Percentiles rank a stretch among this genome's conserved stretches.
These are phyloP conservation scores for Candida sanyaensis DNA, from an alignment of 1,139 yeast species.

Conservation along the genomic window DNA sequence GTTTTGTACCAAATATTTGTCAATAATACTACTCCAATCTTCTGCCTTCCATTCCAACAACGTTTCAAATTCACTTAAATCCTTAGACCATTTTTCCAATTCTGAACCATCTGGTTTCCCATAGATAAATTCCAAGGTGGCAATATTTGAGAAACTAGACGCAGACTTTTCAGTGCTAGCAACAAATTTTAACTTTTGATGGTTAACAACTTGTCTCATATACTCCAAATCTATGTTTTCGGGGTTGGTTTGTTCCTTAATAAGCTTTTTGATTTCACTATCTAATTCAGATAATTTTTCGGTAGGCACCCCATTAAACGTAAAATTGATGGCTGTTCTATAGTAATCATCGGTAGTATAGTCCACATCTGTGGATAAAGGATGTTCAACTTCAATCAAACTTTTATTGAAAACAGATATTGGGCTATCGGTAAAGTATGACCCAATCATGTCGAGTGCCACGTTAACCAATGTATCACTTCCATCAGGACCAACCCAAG, in stretches of 20 bases:
- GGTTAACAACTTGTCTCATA: constrained; percentile 67
- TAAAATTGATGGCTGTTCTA: constrained; percentile 58
- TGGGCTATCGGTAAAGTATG: constrained; percentile 76
- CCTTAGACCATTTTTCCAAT: constrained; percentile 54
- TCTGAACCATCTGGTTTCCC: constrained; percentile 66
- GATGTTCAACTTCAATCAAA: constrained; percentile 80
- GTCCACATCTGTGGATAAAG: constrained; percentile 73
- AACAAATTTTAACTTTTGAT: constrained; percentile 62
- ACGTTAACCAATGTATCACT: constrained; percentile 53
- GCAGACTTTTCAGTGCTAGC: constrained; percentile 69
- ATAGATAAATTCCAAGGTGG: constrained; percentile 79
- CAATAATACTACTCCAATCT: constrained; percentile 66
- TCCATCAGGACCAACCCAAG: constrained; percentile 84
- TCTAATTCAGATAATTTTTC: constrained; percentile 58
- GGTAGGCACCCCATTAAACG: constrained; percentile 76
- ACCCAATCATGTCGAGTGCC: constrained; percentile 73
- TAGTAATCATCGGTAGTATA: constrained; percentile 72
- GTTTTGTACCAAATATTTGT: constrained; percentile 58
- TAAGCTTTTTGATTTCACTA: constrained; percentile 47
- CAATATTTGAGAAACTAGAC: constrained; percentile 59
- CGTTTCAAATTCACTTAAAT: constrained; percentile 60
- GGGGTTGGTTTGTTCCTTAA: constrained; percentile 51
- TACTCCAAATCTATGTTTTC: constrained; percentile 61
- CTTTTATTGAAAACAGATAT: constrained; percentile 65
- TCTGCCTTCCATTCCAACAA: constrained; percentile 61